Percentiles rank a stretch among this genome's conserved stretches.
These are phyloP conservation scores for Chaetomiaceae sp. DNA, from an alignment of 2,329 filamentous ascomycete genomes.

Conservation along the genomic window DNA sequence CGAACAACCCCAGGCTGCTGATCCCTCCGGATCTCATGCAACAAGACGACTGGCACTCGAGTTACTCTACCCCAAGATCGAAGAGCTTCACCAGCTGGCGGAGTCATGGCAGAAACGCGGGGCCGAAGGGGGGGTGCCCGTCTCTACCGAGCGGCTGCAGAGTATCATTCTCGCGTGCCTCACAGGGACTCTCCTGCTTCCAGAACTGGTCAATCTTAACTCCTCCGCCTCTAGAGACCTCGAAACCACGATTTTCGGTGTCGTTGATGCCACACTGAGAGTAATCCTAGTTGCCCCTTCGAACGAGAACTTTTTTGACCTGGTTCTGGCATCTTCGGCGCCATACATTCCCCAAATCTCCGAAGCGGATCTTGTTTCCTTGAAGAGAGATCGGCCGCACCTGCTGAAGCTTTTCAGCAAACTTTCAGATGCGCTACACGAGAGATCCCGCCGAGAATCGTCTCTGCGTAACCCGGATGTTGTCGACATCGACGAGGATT, in stretches of 20 bases:
- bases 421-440: slow-evolving; percentile 35
- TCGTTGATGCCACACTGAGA: slow-evolving; percentile 40
- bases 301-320: slow-evolving; percentile 42
- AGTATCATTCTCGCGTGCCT: slow-evolving; percentile 49
- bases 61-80: slow-evolving; percentile 49
- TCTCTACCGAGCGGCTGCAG: slow-evolving; percentile 50
- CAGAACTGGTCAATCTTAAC: slow-evolving; percentile 45
- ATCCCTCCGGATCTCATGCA: slow-evolving; percentile 38
- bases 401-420: slow-evolving; percentile 43
- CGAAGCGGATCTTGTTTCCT: slow-evolving; percentile 34
- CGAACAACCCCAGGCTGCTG: slow-evolving; percentile 27
- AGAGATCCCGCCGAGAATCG: slow-evolving; percentile 32
- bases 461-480: slow-evolving; percentile 42
- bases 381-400: slow-evolving; percentile 38
- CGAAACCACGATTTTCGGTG: slow-evolving; percentile 39
- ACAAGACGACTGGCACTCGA: slow-evolving; percentile 51
- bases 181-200: slow-evolving; percentile 43
- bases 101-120: slow-evolving; percentile 43
- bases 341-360: slow-evolving; percentile 45
- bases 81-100: slow-evolving; percentile 45
- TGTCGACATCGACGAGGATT: slow-evolving; percentile 65
- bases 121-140: slow-evolving; percentile 43
- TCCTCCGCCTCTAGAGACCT: slow-evolving; percentile 47
- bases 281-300: slow-evolving; percentile 43
- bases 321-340: slow-evolving; percentile 43